Conservation (phyloP, 2,329 filamentous ascomycete species). For the Beauveria scarabaeidicola region DNA sequence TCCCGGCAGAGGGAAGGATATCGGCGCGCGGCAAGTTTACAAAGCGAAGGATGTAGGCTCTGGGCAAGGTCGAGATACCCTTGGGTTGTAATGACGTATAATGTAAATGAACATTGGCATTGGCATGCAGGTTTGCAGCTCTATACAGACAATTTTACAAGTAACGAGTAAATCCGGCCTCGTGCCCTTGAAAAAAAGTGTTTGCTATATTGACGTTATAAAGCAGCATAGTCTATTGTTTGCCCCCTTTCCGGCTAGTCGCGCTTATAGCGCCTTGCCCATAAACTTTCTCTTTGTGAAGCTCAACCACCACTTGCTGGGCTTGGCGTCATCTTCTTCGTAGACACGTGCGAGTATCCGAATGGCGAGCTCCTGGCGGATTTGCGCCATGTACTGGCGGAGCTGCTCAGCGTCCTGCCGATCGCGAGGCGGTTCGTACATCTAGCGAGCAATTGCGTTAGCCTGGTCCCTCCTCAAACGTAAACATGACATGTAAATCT, state of each 20-base stretch:
- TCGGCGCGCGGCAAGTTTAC: conserved; percentile 76
- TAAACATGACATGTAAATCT: no score
- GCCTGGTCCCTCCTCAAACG: no score
- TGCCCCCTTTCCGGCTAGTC: neutral
- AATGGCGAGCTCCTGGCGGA: conserved; percentile 81
- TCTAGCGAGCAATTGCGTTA: conserved; percentile 31
- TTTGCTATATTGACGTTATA: conserved; percentile 18
- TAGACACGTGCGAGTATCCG: conserved; percentile 82
- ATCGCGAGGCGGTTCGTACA: conserved; percentile 82
- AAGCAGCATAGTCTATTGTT: conserved; percentile 8
- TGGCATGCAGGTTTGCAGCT: neutral
- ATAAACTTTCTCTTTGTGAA: conserved; percentile 99
- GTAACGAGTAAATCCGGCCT: neutral
- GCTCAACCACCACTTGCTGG: conserved; percentile 92
- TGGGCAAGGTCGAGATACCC: neutral
- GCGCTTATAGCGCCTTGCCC: conserved; percentile 71
- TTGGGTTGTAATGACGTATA: neutral
- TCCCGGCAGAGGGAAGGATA: conserved; percentile 71
- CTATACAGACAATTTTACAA: neutral
- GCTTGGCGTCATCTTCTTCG: conserved; percentile 64
- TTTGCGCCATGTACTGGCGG: conserved; percentile 83
- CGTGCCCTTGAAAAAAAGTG: conserved; percentile 6
- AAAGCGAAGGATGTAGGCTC: conserved; percentile 50
- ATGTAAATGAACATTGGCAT: neutral
- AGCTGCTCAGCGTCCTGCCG: conserved; percentile 84